These are phyloP conservation scores for Mortierella sp. DNA, from an alignment of 371 early-diverging fungal species.

Conservation along the genomic window DNA sequence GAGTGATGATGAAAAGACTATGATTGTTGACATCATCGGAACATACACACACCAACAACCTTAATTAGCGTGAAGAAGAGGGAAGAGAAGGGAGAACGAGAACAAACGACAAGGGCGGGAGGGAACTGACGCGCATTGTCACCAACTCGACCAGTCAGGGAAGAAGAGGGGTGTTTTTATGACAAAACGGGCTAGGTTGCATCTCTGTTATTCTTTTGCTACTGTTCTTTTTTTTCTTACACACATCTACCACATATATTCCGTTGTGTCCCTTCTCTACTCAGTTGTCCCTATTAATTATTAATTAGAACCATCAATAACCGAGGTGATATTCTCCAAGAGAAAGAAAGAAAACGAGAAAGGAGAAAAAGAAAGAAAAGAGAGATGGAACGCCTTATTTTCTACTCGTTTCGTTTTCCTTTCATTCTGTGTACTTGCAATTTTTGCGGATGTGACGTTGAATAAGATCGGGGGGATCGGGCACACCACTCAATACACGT, in stretches of 20 bases:
- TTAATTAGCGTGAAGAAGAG: neutral
- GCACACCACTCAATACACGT: neutral
- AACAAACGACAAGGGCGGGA: neutral
- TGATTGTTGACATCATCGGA: slow-evolving; percentile 3
- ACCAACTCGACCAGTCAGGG: neutral
- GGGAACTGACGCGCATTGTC: slow-evolving; percentile 13
- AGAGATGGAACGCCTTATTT: no score
- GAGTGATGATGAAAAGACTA: neutral
- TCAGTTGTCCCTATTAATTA: neutral
- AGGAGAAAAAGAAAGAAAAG: neutral
- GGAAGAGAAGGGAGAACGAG: neutral
- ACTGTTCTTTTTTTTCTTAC: neutral
- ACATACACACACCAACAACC: neutral
- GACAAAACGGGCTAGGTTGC: neutral
- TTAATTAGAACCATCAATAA: slow-evolving; percentile 4
- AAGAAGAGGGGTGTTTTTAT: neutral
- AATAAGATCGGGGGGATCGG: slow-evolving; percentile 7
- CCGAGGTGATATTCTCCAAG: neutral
- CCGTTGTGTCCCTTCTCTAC: neutral
- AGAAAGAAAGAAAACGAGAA: neutral
- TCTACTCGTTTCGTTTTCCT: neutral
- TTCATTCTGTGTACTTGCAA: neutral
- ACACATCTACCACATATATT: neutral
- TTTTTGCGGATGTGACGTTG: slow-evolving; percentile 7
- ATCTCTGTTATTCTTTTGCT: neutral